Base-by-base conservation (phyloP, 805 yeast genomes). In the Starmerella floris region DNA sequence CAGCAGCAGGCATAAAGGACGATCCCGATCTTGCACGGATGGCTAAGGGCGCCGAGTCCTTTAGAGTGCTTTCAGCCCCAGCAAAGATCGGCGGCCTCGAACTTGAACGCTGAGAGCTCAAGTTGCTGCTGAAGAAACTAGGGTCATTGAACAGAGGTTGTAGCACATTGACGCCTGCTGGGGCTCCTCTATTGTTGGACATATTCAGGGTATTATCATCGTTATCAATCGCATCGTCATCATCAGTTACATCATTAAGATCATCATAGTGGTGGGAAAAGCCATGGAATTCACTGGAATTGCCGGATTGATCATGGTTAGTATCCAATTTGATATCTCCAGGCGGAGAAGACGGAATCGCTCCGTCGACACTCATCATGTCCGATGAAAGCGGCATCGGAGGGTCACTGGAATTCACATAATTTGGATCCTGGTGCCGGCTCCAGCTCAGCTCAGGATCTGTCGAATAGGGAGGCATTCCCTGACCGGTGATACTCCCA, bases 331-430 rank as follows among this genome's bases (percentile, higher is more conserved):
- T 31, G 8, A 31, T 15, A 5, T 33, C 36, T 6, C 10, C 17
- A 9, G 36, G 52, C n/a, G 52, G 52, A 8, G 52, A 47, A 3
- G 52, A 49, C 30, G 47, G 41, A 20, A 47, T 37, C 17, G 33
- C 39, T 22, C 13, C 22, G 16, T 26, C 40, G 3, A 23, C 23
- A 5, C 8, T 20, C 30, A 34, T 34, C 32, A 30, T 17, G 21
- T 32, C 44, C 15, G 42, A 34, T 8, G 42, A 30, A 25, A 21
- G 6, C 16, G 26, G 41, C 16, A 34, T 6, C 16, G 27, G 22
- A 8, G 43, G 42, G 22, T 48, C 49, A 22, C 51, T 48, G 6
- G 44, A 42, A 23, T 45, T 35, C 6, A 32, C 26, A 31, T 44
- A 45, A 28, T 42, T 49, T 2, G 49, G 46, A 23, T 36, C 51